Percentiles rank a stretch among this genome's conserved stretches.
Conservation (phyloP, 1,284 basidiomycete genomes). For the Apiotrichum akiyoshidainum region DNA sequence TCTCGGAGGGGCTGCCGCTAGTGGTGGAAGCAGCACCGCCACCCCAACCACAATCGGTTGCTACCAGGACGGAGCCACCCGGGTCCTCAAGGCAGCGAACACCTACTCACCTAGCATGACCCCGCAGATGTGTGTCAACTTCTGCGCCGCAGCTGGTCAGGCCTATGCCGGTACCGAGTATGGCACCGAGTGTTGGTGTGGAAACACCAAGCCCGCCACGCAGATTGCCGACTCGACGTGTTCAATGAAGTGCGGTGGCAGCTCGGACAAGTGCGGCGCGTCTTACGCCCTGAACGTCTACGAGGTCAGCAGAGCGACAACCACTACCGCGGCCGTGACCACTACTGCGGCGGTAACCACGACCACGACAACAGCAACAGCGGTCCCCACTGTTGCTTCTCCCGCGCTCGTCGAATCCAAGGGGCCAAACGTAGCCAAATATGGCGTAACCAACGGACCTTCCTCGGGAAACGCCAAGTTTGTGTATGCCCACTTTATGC, state of each 20-base stretch:
- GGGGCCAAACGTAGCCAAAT: constrained; percentile 18
- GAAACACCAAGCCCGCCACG: constrained; percentile 4
- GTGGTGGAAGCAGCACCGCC: too few species aligned
- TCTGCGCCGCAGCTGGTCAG: constrained; percentile 22
- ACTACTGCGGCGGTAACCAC: too few species aligned
- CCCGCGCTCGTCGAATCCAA: constrained; percentile 16
- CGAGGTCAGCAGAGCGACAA: too few species aligned
- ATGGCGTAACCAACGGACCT: constrained; percentile 23
- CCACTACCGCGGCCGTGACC: too few species aligned
- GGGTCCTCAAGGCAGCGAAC: constrained; percentile 15
- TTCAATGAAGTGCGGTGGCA: constrained; percentile 18
- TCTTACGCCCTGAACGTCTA: not conserved
- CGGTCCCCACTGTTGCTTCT: constrained; percentile 8
- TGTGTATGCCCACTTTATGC: constrained; percentile 48
- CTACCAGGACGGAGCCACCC: constrained; percentile 5
- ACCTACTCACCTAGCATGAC: constrained; percentile 12
- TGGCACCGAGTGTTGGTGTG: constrained; percentile 26
- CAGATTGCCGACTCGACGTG: too few species aligned
- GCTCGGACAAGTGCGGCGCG: constrained; percentile 15
- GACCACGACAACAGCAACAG: not conserved
- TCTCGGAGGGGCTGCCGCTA: too few species aligned
- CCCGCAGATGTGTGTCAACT: constrained; percentile 18
- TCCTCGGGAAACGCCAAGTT: constrained; percentile 24
- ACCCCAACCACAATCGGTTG: too few species aligned
- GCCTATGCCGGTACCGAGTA: constrained; percentile 27